These are phyloP conservation scores for Ligustrum vulgare DNA, from an alignment of 257 asterid genomes.

Conservation along the genomic window DNA sequence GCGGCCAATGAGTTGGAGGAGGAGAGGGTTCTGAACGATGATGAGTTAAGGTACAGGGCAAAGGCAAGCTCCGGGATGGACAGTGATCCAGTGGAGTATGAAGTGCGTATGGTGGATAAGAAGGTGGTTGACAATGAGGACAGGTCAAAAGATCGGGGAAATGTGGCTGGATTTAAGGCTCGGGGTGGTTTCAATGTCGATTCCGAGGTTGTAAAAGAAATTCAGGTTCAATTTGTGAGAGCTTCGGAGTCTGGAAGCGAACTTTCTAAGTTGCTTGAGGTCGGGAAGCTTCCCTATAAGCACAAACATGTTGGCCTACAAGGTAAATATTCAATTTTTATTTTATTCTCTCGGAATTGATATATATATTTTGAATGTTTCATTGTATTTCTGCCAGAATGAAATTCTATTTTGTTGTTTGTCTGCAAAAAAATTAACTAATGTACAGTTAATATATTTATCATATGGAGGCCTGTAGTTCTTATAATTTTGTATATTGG, in stretches of 20 bases:
- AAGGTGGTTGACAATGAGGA: slow-evolving; percentile 66
- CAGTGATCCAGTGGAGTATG: slow-evolving; percentile 71
- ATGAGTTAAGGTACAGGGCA: slow-evolving; percentile 49
- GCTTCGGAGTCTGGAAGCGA: slow-evolving; percentile 78
- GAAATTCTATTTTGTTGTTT: not conserved
- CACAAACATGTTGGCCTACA: slow-evolving; percentile 70
- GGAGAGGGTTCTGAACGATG: slow-evolving; percentile 37
- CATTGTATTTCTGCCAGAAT: slow-evolving; percentile 1
- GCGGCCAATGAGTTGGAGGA: slow-evolving; percentile 31
- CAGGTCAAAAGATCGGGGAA: slow-evolving; percentile 49
- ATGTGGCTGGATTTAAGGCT: slow-evolving; percentile 52
- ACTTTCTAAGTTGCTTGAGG: slow-evolving; percentile 79
- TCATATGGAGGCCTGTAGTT: not conserved
- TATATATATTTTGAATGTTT: slow-evolving; percentile 11
- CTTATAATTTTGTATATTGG: not conserved
- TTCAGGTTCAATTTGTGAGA: slow-evolving; percentile 69
- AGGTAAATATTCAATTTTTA: slow-evolving; percentile 51
- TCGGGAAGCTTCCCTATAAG: slow-evolving; percentile 79
- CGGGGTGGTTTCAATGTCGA: slow-evolving; percentile 67
- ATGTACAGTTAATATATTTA: not conserved
- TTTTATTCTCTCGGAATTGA: not conserved
- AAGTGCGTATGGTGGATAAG: slow-evolving; percentile 86
- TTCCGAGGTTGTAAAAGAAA: slow-evolving; percentile 77
- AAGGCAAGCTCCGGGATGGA: slow-evolving; percentile 56
- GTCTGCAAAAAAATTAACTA: not conserved